These are phyloP conservation scores for Flueggea neowawraea DNA, from an alignment of 441 rosid species.

Conservation along the genomic window DNA sequence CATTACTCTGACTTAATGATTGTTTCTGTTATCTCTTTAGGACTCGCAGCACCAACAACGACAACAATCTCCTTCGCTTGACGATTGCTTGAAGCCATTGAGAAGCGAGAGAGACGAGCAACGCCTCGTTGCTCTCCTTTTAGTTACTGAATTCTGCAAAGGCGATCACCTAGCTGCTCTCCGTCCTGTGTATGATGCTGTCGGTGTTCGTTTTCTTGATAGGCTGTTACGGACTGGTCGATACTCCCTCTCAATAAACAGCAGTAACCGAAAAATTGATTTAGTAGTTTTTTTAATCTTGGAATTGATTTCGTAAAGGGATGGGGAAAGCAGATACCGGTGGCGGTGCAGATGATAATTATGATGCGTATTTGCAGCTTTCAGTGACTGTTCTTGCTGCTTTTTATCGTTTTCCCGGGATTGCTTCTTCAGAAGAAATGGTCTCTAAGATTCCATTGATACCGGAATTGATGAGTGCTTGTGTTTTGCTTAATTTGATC, in stretches of 20 bases:
- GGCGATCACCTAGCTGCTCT: conserved; percentile 59
- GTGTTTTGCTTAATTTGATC: background rate
- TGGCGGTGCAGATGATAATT: conserved; percentile 20
- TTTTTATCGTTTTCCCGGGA: conserved; percentile 69
- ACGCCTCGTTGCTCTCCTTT: conserved; percentile 80
- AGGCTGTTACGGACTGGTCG: conserved; percentile 76
- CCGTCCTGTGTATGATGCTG: conserved; percentile 58
- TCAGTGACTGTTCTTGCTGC: conserved; percentile 76
- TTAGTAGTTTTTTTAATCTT: background rate
- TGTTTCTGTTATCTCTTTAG: conserved; percentile 15
- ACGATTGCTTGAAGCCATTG: conserved; percentile 71
- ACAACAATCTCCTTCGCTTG: conserved; percentile 45
- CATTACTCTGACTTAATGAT: too few species aligned
- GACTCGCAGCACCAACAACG: conserved; percentile 24
- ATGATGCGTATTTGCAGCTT: conserved; percentile 75
- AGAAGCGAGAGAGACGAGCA: conserved; percentile 94
- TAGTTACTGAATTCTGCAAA: conserved; percentile 75
- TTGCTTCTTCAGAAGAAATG: conserved; percentile 74
- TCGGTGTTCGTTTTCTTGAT: conserved; percentile 65
- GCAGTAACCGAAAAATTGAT: background rate
- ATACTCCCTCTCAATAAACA: background rate
- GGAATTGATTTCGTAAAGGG: conserved; percentile 20
- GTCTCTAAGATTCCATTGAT: conserved; percentile 66
- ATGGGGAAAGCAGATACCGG: conserved; percentile 43
- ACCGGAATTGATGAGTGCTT: conserved; percentile 43